Conservation (phyloP, 106 monocot species). For the Narthecium ossifragum region DNA sequence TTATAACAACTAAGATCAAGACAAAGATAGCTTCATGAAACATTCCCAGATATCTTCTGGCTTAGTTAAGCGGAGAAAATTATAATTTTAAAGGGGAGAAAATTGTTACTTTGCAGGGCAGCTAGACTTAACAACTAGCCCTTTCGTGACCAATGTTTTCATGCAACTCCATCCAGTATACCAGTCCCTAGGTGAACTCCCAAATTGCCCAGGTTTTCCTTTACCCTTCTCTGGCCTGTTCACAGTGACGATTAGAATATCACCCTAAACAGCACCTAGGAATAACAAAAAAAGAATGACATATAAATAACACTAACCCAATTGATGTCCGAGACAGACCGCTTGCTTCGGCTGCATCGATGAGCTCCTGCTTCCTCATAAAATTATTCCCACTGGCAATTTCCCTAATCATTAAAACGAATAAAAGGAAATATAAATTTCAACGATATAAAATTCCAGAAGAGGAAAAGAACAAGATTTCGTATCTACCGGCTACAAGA, state of each 20-base stretch:
- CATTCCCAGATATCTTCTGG: too few species aligned
- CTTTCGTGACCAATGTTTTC: slow-evolving; percentile 77
- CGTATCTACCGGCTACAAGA: background rate
- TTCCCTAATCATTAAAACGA: slow-evolving; percentile 26
- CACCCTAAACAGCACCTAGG: background rate
- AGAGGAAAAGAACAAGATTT: background rate
- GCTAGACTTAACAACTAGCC: slow-evolving; percentile 83
- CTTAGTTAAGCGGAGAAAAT: too few species aligned
- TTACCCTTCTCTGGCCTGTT: slow-evolving; percentile 61
- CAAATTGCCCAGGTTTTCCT: slow-evolving; percentile 69
- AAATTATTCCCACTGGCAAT: slow-evolving; percentile 43
- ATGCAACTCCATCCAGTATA: slow-evolving; percentile 95
- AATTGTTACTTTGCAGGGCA: slow-evolving; percentile 75
- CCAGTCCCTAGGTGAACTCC: slow-evolving; percentile 71
- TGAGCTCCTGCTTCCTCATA: slow-evolving; percentile 88
- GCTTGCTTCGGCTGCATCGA: slow-evolving; percentile 94
- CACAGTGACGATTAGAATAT: background rate
- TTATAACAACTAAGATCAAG: too few species aligned
- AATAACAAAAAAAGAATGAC: background rate
- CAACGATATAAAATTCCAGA: background rate
- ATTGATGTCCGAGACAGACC: slow-evolving; percentile 77
- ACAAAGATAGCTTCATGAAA: too few species aligned
- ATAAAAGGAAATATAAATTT: background rate
- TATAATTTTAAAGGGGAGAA: slow-evolving; percentile 9
- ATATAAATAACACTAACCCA: slow-evolving; percentile 26